Base-by-base conservation (phyloP, 345 rosid genomes). In the Salix caprea region DNA sequence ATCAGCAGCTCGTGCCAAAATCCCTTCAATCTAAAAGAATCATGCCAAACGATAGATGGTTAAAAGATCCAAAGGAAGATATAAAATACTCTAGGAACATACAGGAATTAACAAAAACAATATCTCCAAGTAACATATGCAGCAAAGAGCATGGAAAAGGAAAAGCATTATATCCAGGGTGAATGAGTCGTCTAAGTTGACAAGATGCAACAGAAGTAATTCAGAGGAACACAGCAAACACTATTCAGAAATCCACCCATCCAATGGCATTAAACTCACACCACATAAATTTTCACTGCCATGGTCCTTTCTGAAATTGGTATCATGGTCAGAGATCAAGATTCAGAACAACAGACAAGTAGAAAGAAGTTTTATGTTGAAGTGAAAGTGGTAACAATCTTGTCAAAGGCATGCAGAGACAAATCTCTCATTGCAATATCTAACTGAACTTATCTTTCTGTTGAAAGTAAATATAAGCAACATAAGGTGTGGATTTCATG, bases 1-100 rank as follows among this genome's bases (percentile, higher is more conserved):
- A 89, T 95, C 91, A 1, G 85, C 91, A 34, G 99, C 97, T 24
- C 97, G 89, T 14, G 84, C 81, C 80, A 95, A 76, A 70, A 90
- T 88, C 54, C 99, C 99, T 82, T 95, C 97, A 42, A 95, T 87
- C 99, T 93, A 61, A 12, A 80, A 74, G 65, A 77, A 78, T 24
- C 32, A 72, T 26, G 65, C 40, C 26, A 71, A 11, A 36, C 13
- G 71, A 74, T 23, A 82, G 48, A 69, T 40, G 24, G 23, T 44
- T 52, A 50, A 76, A 58, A 12, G 36, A 24, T 44, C 46, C 36
- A 77, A 56, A 18, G 46, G 19, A 6, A 19, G 7, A 7, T 6
- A 32, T 28, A n/a, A 18, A 39, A 69, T 69, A 67, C 34, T 21
- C 37, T 23, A 58, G 60, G 44, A 26, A 62, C 30, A 61, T 2